phyloP scores from a whole-genome alignment of 2,329 filamentous ascomycete species.

The Pestalotiopsis sp. region DNA sequence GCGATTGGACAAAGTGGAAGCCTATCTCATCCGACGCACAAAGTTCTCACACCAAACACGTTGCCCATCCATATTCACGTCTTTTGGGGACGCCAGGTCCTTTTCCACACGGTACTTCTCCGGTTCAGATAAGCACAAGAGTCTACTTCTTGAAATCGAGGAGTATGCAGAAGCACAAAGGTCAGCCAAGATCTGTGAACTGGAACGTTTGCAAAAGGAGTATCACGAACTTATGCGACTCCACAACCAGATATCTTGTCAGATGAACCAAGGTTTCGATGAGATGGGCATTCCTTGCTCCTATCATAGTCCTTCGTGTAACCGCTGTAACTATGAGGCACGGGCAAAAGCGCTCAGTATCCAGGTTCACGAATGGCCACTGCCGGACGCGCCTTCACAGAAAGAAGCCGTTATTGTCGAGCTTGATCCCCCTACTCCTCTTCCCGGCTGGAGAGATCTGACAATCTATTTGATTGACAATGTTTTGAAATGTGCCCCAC shows the following conservation, averaged over 20 bases:
- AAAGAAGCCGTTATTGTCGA: slow-evolving; percentile 4
- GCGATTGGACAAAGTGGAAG: not conserved
- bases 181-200: not conserved
- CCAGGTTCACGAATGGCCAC: not conserved
- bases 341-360: not conserved
- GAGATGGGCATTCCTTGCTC: not conserved
- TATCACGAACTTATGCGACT: not conserved
- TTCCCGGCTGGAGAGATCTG: slow-evolving; percentile 1
- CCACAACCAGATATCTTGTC: not conserved
- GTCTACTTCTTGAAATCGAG: not conserved
- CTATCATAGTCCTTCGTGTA: not conserved
- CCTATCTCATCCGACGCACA: not conserved
- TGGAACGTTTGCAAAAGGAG: not conserved
- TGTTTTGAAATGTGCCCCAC: too few species aligned
- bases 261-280: not conserved
- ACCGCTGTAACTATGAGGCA: not conserved
- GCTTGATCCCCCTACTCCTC: slow-evolving; percentile 1
- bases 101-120: slow-evolving; percentile 3
- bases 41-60: not conserved
- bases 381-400: not conserved
- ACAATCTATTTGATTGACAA: slow-evolving; percentile 8
- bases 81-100: not conserved
- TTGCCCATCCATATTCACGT: not conserved
- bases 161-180: not conserved
- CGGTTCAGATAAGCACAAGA: not conserved